These are phyloP conservation scores for Calonectria pauciramosa DNA, from an alignment of 2,329 filamentous ascomycete genomes.

Conservation along the genomic window DNA sequence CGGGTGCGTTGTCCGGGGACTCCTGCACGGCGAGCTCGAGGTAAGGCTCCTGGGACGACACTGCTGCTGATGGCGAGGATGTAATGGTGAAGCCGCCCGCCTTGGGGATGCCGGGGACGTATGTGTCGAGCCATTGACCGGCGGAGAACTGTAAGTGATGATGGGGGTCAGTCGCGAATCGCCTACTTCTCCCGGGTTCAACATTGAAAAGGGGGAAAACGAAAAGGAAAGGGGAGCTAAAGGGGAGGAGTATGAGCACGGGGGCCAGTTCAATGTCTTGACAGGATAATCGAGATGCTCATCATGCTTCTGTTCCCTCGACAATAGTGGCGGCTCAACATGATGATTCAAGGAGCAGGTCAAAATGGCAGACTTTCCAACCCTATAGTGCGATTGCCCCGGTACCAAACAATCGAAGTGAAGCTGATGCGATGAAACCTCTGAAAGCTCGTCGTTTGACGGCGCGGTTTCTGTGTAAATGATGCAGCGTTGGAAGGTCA, in stretches of 20 bases:
- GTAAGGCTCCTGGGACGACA: constrained; percentile 58
- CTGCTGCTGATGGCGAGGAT: constrained; percentile 74
- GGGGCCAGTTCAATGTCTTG: not conserved
- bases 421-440: not conserved
- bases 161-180: not conserved
- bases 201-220: not conserved
- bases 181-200: not conserved
- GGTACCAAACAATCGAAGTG: not conserved
- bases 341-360: not conserved
- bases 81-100: constrained; percentile 92
- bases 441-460: not conserved
- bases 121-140: constrained; percentile 91
- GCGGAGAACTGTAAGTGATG: constrained; percentile 74
- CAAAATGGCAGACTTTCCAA: not conserved
- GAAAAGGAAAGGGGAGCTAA: no score
- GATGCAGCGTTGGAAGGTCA: not conserved
- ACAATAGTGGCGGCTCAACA: not conserved
- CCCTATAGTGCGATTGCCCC: not conserved
- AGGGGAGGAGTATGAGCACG: no score
- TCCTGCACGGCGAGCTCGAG: constrained; percentile 85
- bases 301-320: not conserved
- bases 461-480: not conserved
- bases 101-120: constrained; percentile 76
- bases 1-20: constrained; percentile 78
- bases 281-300: not conserved